Evolutionary conservation across 257 asterid genomes (phyloP).

Genomic region (Jacaranda mimosifolia): DNA sequence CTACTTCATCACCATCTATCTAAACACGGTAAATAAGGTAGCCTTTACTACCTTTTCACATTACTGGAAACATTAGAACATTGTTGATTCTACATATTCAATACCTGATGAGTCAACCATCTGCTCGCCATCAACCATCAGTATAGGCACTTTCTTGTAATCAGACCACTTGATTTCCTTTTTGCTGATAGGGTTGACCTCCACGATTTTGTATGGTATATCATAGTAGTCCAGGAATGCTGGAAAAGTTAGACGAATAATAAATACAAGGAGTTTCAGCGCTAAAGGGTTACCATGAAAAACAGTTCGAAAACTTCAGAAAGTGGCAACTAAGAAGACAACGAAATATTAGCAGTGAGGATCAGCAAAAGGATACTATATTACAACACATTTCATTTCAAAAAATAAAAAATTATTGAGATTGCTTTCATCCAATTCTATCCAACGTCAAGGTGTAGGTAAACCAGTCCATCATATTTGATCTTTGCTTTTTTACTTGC

Average conservation of each 20-base stretch:
- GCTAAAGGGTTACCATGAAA: neutral
- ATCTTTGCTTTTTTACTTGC: conserved; percentile 14
- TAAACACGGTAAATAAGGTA: neutral
- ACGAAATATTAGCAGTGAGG: neutral
- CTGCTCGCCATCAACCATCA: conserved; percentile 87
- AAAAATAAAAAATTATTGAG: neutral
- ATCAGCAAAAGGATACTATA: conserved; percentile 6
- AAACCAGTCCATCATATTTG: neutral
- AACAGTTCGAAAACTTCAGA: conserved; percentile 2
- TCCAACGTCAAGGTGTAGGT: neutral
- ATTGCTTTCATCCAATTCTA: neutral
- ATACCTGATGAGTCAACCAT: conserved; percentile 95
- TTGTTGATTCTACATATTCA: conserved; percentile 7
- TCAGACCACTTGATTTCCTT: conserved; percentile 94
- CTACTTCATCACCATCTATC: neutral
- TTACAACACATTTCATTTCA: neutral
- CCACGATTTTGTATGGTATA: conserved; percentile 83
- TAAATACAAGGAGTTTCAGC: neutral
- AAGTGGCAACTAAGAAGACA: conserved; percentile 1
- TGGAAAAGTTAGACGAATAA: conserved; percentile 38
- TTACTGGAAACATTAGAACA: conserved; percentile 1
- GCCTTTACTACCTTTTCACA: neutral
- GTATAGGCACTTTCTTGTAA: conserved; percentile 93
- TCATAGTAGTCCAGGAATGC: conserved; percentile 92
- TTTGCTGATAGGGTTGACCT: conserved; percentile 92